Evolutionary conservation across 176 grass and related monocot genomes (phyloP), one percentile per base, ranked within the genome.

Genomic region (Musa itinerans): DNA sequence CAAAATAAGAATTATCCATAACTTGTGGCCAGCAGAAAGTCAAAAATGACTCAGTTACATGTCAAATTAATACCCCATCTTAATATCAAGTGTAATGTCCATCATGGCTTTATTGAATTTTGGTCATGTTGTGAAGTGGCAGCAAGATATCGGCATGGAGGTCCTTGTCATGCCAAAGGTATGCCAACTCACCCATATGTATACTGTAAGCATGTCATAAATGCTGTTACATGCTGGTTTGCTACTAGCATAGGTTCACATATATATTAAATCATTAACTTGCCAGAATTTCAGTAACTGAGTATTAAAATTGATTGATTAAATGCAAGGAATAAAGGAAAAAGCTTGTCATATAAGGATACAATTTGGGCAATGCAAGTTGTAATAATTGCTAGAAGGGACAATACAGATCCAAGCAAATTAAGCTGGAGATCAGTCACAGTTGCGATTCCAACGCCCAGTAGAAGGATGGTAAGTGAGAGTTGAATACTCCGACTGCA

Each of bases 341-440:
- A 80, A 56, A 68, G 66, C 74, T 76, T 81, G 11, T 26, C 78
- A 34, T 34, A 72, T 25, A 89, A 99, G 96, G 96, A 99, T 99
- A 99, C 96, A 58, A 99, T 99, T 83, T 99, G 96, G 72, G 96
- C 96, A 7, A 99, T 80, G 63, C 96, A 99, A 78, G 96, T 99
- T 13, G 96, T 95, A 75, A 99, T 81, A 64, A 99, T 88, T 67
- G 96, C 96, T 55, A 99, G 84, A 53, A 99, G 65, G 64, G 96
- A 99, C 76, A 99, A 68, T 87, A 99, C 61, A 72, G 96, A 99
- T 79, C 96, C 96, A 71, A 95, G 81, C 64, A 74, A 55, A 88
- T 99, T 99, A 43, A 99, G 90, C 81, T 99, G 96, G 73, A 99
- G 89, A 86, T 99, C 96, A 81, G 96, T 99, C 43, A 99, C 81